Evolutionary conservation across 257 asterid genomes (phyloP).

Genomic region (Striga asiatica): DNA sequence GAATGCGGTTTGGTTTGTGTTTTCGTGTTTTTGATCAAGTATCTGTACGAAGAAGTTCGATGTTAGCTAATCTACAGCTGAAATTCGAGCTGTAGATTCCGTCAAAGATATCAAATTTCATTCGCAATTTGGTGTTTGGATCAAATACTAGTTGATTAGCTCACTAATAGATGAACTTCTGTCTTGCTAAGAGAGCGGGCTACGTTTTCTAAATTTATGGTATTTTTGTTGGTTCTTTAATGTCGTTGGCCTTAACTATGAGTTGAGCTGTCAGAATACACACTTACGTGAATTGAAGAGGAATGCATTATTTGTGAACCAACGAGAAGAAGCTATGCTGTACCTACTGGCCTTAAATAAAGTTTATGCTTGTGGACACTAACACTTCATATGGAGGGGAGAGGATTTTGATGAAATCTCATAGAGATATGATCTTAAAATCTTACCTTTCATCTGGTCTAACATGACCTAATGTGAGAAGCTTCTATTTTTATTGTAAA

Average conservation of each 20-base stretch:
- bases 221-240: background rate
- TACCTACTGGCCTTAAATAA: background rate
- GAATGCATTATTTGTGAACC: background rate
- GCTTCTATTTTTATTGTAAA: too few relatives aligned
- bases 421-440: background rate
- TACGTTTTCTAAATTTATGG: background rate
- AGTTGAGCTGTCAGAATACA: background rate
- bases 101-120: background rate
- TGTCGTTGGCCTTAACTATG: background rate
- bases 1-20: background rate
- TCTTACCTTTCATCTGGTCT: slow-evolving; percentile 2
- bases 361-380: background rate
- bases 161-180: background rate
- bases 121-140: background rate
- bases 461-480: too few relatives aligned
- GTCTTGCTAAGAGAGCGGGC: background rate
- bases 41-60: slow-evolving; percentile 6
- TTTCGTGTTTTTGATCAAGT: slow-evolving; percentile 16
- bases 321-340: background rate
- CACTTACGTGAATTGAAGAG: background rate
- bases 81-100: background rate
- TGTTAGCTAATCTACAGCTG: background rate
- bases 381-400: background rate
- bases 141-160: slow-evolving; percentile 4
- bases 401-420: background rate